A percentile compares a stretch with the other conserved stretches of the same genome.
Conservation (phyloP, 1,139 yeast genomes). For the Candida tetrigidarum region DNA sequence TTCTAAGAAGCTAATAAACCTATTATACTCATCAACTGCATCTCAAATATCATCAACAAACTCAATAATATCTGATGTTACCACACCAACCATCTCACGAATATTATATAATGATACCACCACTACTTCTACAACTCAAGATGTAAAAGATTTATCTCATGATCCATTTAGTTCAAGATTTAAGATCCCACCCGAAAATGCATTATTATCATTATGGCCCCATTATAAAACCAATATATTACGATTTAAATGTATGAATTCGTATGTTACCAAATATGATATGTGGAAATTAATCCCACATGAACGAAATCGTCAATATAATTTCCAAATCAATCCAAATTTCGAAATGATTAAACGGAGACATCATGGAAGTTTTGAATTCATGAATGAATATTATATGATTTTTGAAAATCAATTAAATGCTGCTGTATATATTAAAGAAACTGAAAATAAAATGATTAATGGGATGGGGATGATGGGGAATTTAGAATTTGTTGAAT, state of each 20-base stretch:
- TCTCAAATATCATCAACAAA: conserved; percentile 30
- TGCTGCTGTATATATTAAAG: conserved; percentile 55
- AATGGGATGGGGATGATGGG: conserved; percentile 56
- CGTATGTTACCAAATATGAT: conserved; percentile 41
- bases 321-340: too few relatives aligned
- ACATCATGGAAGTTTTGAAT: conserved; percentile 41
- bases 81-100: conserved; percentile 9
- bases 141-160: not conserved
- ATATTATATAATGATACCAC: not conserved
- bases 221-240: conserved; percentile 32
- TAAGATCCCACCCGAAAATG: conserved; percentile 13
- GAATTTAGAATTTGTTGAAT: conserved; percentile 45
- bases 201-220: conserved; percentile 12
- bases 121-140: not conserved
- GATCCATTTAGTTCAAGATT: not conserved
- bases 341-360: conserved; percentile 51
- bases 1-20: conserved; percentile 33
- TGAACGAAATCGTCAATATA: too few relatives aligned
- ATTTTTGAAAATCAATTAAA: conserved; percentile 49
- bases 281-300: conserved; percentile 44
- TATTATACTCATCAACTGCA: conserved; percentile 35
- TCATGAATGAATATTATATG: conserved; percentile 55
- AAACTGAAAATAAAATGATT: conserved; percentile 49
- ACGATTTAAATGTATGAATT: conserved; percentile 37
- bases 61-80: conserved; percentile 1